These are phyloP conservation scores for Thalassia testudinum DNA, from an alignment of 116 monocot genomes.

Conservation along the genomic window DNA sequence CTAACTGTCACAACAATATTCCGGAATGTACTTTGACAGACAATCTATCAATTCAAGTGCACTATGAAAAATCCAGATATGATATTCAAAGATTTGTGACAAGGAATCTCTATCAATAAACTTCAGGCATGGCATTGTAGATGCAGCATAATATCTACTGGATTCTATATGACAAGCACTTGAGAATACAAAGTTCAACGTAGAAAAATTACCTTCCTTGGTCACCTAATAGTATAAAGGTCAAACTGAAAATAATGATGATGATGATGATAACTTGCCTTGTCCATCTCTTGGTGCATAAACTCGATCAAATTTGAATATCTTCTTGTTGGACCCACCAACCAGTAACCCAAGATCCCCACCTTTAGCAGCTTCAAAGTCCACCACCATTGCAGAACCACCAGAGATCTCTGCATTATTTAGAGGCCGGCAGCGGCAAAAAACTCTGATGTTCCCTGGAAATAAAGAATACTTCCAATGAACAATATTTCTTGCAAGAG, in stretches of 20 bases:
- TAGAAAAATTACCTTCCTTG: no score
- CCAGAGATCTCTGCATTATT: conserved; percentile 51
- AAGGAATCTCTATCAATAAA: no score
- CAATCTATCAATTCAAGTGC: no score
- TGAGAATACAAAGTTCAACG: neutral
- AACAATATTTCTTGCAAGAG: conserved; percentile 67
- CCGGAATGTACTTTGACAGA: no score
- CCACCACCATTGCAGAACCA: conserved; percentile 30
- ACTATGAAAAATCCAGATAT: no score
- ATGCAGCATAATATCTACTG: no score
- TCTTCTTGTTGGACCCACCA: conserved; percentile 42
- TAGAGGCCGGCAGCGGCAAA: conserved; percentile 80
- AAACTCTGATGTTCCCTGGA: no score
- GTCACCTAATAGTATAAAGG: no score
- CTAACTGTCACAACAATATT: no score
- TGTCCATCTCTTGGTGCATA: conserved; percentile 69
- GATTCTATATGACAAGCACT: neutral
- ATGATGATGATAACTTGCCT: conserved; percentile 15
- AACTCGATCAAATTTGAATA: conserved; percentile 72
- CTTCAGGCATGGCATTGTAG: no score
- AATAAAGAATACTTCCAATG: conserved; percentile 87
- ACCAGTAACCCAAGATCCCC: conserved; percentile 56
- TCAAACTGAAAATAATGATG: neutral
- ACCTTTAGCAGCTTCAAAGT: conserved; percentile 71
- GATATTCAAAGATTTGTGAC: no score